These are phyloP conservation scores for Puccinia triticina DNA, from an alignment of 1,284 basidiomycete genomes.

Conservation along the genomic window DNA sequence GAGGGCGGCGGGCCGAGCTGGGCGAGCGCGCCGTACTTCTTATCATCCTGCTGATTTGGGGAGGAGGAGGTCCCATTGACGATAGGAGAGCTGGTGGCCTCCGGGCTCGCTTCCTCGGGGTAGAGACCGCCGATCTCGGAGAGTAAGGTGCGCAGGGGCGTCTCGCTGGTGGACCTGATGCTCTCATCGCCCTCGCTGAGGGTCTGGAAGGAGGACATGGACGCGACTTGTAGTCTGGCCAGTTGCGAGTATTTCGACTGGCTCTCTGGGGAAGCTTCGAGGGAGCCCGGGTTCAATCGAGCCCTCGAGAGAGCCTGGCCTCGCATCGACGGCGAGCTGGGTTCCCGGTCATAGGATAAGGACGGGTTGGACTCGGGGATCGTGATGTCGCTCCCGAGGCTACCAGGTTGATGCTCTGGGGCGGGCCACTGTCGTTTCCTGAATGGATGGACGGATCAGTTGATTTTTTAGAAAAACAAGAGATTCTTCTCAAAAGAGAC, in stretches of 20 bases:
- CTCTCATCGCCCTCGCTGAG: constrained; percentile 17
- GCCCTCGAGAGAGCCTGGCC: constrained; percentile 25
- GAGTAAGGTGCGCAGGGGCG: constrained; percentile 13
- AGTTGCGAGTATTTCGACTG: background rate
- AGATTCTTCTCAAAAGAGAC: background rate
- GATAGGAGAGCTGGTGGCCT: background rate
- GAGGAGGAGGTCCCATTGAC: background rate
- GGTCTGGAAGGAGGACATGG: background rate
- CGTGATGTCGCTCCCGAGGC: constrained; percentile 14
- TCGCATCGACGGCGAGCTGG: constrained; percentile 45
- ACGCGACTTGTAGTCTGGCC: background rate
- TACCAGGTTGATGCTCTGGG: constrained; percentile 35
- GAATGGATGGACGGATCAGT: background rate
- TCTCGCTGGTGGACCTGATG: background rate
- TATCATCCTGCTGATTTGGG: background rate
- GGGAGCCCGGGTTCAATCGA: background rate
- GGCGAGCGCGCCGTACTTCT: background rate
- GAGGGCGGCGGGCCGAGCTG: background rate
- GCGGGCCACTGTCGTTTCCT: constrained; percentile 50
- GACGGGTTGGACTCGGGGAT: constrained; percentile 1
- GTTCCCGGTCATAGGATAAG: background rate
- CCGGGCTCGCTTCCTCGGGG: constrained; percentile 14
- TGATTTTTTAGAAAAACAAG: background rate
- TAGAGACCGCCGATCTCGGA: constrained; percentile 14
- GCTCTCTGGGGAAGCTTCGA: background rate